Evolutionary conservation across 2,329 filamentous ascomycete genomes (phyloP), one percentile per base, ranked within the genome.

Genomic region (Mycocentrospora acerina): DNA sequence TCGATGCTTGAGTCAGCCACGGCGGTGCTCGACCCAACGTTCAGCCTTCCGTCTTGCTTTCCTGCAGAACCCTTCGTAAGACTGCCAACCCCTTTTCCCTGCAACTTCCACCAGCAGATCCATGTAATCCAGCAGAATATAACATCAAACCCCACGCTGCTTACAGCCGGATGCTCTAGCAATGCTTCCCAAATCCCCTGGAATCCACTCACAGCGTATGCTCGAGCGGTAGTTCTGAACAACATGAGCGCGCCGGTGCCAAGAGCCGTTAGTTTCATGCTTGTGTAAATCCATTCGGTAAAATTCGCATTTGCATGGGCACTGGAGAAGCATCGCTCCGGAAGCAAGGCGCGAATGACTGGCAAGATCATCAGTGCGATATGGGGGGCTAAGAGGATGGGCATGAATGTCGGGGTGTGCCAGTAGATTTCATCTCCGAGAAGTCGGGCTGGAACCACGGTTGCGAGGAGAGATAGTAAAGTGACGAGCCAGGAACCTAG

Each of bases 51-150:
- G 10, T 24, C 30, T 16, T 37, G 33, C 16, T 36, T 29, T 7
- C 28, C 27, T 4, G 39, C 35, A 5, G 26, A 14, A 25, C 26
- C 26, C 25, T 15, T 32, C 11, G 18, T 7, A 16, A 26, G 19
- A n/a, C 40, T 33, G 13, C 32, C 32, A 22, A 29, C n/a, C 22
- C 13, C 19, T 9, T 37, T 33, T 11, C 15, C 29, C 29, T 58
- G 55, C 13, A 48, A 48, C 29, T 19, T 32, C 44, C 51, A 62
- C 60, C 59, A 64, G 24, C 43, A 49, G n/a, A 44, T 17, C 60
- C 60, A 68, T n/a, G 54, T 61, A n/a, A 62, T 32, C 61, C 62
- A 66, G 41, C 62, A 67, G 35, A 66, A 62, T 6, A 65, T 54
- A 8, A 62, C 62, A 44, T 68, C 62, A 29, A 60, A 66, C 2